Percentiles rank a stretch among this genome's conserved stretches.
Evolutionary conservation across 108 stramenopile species (phyloP).

Genomic region (Phaeodactylum tricornutum): DNA sequence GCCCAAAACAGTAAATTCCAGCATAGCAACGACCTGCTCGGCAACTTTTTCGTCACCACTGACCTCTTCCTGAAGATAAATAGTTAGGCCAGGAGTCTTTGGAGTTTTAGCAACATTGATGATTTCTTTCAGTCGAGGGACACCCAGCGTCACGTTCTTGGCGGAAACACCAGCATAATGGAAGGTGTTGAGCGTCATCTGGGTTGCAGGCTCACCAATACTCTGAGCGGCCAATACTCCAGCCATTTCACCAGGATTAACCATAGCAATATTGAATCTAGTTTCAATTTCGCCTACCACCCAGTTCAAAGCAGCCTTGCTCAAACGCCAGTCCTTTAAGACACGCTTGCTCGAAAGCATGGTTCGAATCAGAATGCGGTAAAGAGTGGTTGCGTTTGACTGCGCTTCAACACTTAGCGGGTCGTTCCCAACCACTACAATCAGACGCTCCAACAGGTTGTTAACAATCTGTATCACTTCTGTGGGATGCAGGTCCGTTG

Average conservation of each 20-base stretch:
- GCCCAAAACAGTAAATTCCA: conserved; percentile 91
- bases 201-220: conserved; percentile 98
- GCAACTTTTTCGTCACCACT: conserved; percentile 75
- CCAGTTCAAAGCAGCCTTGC: conserved; percentile 83
- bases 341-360: conserved; percentile 83
- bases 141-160: conserved; percentile 98
- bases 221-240: conserved; percentile 98
- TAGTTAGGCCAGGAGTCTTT: conserved; percentile 91
- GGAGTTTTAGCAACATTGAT: conserved; percentile 96
- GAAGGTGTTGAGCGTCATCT: conserved; percentile 99
- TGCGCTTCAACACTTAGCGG: conserved; percentile 85
- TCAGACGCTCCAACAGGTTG: conserved; percentile 69
- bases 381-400: conserved; percentile 88
- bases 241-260: conserved; percentile 96
- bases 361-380: conserved; percentile 86
- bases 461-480: conserved; percentile 67
- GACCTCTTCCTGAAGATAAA: conserved; percentile 77
- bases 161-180: conserved; percentile 98
- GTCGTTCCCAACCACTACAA: conserved; percentile 92
- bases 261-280: conserved; percentile 83
- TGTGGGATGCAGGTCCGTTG: conserved; percentile 82
- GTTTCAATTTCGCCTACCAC: conserved; percentile 88
- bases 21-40: conserved; percentile 69
- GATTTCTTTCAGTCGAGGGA: conserved; percentile 97
- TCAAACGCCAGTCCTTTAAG: conserved; percentile 82